These are phyloP conservation scores for Fusarium armeniacum DNA, from an alignment of 2,329 filamentous ascomycete genomes.

Conservation along the genomic window DNA sequence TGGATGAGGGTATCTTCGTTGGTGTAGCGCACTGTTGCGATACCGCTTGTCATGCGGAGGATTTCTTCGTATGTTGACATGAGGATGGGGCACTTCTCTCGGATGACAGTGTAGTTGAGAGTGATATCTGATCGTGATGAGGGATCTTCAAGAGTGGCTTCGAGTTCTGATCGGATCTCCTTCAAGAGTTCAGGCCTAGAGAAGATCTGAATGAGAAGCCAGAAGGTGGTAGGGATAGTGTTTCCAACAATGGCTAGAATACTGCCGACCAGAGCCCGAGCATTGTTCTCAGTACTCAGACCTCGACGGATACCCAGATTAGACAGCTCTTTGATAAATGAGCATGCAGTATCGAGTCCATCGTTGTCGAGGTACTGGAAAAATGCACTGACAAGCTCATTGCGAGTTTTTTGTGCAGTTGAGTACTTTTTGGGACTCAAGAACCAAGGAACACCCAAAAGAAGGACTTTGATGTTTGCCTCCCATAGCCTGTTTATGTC, in stretches of 20 bases:
- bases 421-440: conserved; percentile 34
- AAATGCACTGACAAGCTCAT: conserved; percentile 36
- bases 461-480: conserved; percentile 37
- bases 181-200: conserved; percentile 21
- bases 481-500: conserved; percentile 28
- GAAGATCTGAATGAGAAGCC: conserved; percentile 32
- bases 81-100: conserved; percentile 31
- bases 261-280: conserved; percentile 37
- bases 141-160: conserved; percentile 16
- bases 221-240: conserved; percentile 40
- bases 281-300: conserved; percentile 42
- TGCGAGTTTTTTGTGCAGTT: conserved; percentile 16
- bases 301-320: conserved; percentile 31
- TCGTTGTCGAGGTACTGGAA: conserved; percentile 22
- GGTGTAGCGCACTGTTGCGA: conserved; percentile 41
- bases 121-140: background rate
- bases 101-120: conserved; percentile 22
- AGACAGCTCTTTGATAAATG: conserved; percentile 36
- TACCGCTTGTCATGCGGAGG: conserved; percentile 39
- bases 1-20: conserved; percentile 38
- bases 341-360: conserved; percentile 32
- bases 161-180: conserved; percentile 25
- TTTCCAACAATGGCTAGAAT: conserved; percentile 43
- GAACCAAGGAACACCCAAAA: conserved; percentile 38
- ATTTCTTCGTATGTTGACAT: conserved; percentile 42